Evolutionary conservation across 2,329 filamentous ascomycete genomes (phyloP).

Genomic region (Fusarium miscanthi): DNA sequence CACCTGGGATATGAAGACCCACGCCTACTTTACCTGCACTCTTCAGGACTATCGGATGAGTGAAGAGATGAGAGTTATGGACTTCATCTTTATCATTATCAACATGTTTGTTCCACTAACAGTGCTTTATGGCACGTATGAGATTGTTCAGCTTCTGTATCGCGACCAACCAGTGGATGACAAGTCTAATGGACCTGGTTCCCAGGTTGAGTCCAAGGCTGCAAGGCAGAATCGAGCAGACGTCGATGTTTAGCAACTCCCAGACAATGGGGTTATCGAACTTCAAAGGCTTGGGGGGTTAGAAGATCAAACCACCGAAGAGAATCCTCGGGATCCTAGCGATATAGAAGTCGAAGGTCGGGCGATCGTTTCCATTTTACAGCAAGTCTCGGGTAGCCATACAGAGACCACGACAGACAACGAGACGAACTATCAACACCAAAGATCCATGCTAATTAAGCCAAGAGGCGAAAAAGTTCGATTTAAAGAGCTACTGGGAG

Average conservation of each 20-base stretch:
- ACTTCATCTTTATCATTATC: rapidly evolving
- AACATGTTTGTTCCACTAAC: background rate
- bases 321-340: rapidly evolving
- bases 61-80: rapidly evolving
- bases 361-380: background rate
- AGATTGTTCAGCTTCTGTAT: background rate
- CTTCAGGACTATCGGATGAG: background rate
- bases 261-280: background rate
- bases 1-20: background rate
- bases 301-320: background rate
- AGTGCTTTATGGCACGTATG: background rate
- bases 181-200: background rate
- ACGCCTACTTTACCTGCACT: background rate
- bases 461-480: rapidly evolving
- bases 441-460: rapidly evolving
- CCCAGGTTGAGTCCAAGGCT: rapidly evolving
- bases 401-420: rapidly evolving
- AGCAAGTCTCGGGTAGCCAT: rapidly evolving
- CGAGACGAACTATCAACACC: background rate
- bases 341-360: background rate
- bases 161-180: rapidly evolving
- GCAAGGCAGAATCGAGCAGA: too few species aligned
- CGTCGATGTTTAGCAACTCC: rapidly evolving
- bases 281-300: background rate
- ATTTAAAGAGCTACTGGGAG: rapidly evolving